Percentiles rank a stretch among this genome's conserved stretches.
Conservation (phyloP, 768 basidiomycete species). For the Chlorophyllum brunneum region DNA sequence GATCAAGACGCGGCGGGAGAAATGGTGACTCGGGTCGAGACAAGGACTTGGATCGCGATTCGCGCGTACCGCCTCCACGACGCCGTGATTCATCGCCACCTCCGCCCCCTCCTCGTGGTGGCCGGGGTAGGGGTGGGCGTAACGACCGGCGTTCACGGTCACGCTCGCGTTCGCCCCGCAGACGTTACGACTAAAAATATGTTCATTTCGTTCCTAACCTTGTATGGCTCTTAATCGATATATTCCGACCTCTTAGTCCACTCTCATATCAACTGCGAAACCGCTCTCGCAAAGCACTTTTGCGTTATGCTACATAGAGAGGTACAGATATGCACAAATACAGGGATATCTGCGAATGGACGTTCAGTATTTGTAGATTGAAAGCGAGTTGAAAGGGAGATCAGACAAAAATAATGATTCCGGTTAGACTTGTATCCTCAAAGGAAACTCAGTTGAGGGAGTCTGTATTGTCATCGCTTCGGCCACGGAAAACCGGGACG, state of each 20-base stretch:
- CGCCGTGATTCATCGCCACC: slow-evolving; percentile 45
- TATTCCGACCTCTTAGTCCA: no score
- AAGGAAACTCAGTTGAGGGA: slow-evolving; percentile 82
- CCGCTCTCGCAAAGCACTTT: not conserved
- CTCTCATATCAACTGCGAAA: no score
- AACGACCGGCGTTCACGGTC: slow-evolving; percentile 34
- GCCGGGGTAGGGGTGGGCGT: slow-evolving; percentile 34
- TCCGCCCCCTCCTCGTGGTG: slow-evolving; percentile 31
- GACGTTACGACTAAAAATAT: slow-evolving; percentile 4
- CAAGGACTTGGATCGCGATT: slow-evolving; percentile 28
- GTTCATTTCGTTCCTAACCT: no score
- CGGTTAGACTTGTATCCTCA: slow-evolving; percentile 83
- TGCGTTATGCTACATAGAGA: slow-evolving; percentile 10
- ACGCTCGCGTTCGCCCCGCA: slow-evolving; percentile 26
- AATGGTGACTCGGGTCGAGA: slow-evolving; percentile 29
- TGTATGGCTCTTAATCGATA: no score
- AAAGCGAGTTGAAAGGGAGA: slow-evolving; percentile 12
- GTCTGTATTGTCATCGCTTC: slow-evolving; percentile 81
- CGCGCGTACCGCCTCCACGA: slow-evolving; percentile 47
- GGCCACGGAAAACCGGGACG: slow-evolving; percentile 14
- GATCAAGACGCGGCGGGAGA: slow-evolving; percentile 42
- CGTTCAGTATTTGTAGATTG: slow-evolving; percentile 14
- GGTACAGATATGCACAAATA: slow-evolving; percentile 8
- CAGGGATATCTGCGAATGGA: slow-evolving; percentile 2
- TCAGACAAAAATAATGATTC: slow-evolving; percentile 88